Evolutionary conservation across 495 filamentous ascomycete genomes (phyloP), one percentile per base, ranked within the genome.

Genomic region (Tuber melanosporum): DNA sequence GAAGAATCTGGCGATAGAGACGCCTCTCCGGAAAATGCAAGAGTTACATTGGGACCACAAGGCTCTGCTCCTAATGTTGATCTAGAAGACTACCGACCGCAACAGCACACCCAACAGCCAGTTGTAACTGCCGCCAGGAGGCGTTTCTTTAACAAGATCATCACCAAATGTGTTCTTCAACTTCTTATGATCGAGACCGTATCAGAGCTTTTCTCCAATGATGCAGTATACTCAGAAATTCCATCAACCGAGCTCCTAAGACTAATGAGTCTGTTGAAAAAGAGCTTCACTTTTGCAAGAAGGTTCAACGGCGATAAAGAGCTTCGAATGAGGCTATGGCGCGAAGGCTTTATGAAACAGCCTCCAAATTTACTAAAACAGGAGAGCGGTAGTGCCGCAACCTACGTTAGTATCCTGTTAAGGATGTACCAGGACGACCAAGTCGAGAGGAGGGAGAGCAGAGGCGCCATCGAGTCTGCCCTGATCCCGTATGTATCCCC

Each of bases 321-420:
- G 77, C 87, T 99, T 43, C 90, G 95, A 32, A 97, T 96, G 90
- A 89, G 93, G 52, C 86, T 99, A 14, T 98, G 95, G 94, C 87
- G 93, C 41, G 96, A 99, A 82, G 95, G 95, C 10, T 99, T 98
- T 88, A 99, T 99, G 95, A 98, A 97, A 85, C 94, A 98, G 83
- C 96, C 96, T 46, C 95, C 95, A 7, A 99, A 99, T 83, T 85
- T 99, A n/a, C 88, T 99, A 42, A 99, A 99, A 86, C 95, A 99
- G 84, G 95, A 99, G 85, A 92, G 89, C 76, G 94, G 95, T 69
- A 92, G 91, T 82, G 95, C 95, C 17, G 91, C 92, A 0, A 97
- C 96, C 2, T 99, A 98, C 81, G 92, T 98, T 42, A 90, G 90
- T 75, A 99, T 99, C 73, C 85, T 99, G 36, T 91, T 98, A 83